phyloP scores from a whole-genome alignment of 257 asterid species.

The Scutellaria galericulata region DNA sequence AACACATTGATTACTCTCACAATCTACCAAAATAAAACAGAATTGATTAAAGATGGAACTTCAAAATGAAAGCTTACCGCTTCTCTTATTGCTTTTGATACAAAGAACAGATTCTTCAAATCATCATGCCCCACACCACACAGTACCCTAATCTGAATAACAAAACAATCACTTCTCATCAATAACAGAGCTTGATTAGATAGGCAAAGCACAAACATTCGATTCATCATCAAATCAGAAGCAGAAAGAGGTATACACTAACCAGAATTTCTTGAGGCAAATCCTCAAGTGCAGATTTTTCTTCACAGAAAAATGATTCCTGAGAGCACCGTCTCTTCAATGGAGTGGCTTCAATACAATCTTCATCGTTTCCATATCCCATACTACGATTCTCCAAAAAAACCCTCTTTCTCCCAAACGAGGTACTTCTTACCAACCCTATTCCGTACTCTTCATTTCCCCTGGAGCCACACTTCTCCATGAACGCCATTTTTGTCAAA shows the following conservation, averaged over 20 bases:
- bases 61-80: constrained; percentile 47
- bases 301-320: constrained; percentile 29
- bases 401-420: constrained; percentile 73
- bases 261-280: constrained; percentile 50
- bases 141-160: constrained; percentile 60
- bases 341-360: constrained; percentile 28
- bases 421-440: constrained; percentile 58
- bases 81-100: constrained; percentile 64
- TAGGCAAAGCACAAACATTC: not conserved
- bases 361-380: constrained; percentile 35
- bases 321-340: constrained; percentile 51
- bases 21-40: not conserved
- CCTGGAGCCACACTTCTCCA: constrained; percentile 35
- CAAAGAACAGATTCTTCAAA: constrained; percentile 61
- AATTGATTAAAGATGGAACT: not conserved
- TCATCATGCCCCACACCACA: constrained; percentile 92
- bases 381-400: constrained; percentile 39
- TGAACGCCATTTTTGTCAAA: constrained; percentile 38
- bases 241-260: constrained; percentile 17
- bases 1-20: not conserved
- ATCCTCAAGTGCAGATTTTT: constrained; percentile 44
- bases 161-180: not conserved
- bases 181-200: constrained; percentile 23
- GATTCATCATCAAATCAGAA: not conserved
- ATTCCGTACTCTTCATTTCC: constrained; percentile 44